Percentiles rank a stretch among this genome's conserved stretches.
These are phyloP conservation scores for Trichopus zeylanicus DNA, from an alignment of 116 monocot genomes.

Conservation along the genomic window DNA sequence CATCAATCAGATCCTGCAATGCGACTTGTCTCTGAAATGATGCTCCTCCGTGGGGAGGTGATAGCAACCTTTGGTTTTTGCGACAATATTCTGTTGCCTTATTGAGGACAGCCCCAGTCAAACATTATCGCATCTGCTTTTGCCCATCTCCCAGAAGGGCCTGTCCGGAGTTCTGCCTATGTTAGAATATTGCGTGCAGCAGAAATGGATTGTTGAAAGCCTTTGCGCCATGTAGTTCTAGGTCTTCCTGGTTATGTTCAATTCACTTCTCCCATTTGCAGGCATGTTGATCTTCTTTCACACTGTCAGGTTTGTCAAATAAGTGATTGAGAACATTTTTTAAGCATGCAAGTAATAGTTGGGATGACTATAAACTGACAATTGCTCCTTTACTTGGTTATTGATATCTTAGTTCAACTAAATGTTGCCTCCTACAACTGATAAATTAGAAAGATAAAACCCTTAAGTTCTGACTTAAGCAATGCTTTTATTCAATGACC, in stretches of 20 bases:
- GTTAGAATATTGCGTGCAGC: constrained; percentile 85
- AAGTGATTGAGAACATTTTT: background rate
- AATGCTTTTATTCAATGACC: too few species aligned
- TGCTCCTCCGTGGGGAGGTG: constrained; percentile 92
- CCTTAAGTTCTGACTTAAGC: too few species aligned
- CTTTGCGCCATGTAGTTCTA: constrained; percentile 66
- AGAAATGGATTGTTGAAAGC: constrained; percentile 71
- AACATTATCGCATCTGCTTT: constrained; percentile 68
- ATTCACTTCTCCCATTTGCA: constrained; percentile 86
- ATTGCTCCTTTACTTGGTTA: too few species aligned
- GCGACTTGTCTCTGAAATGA: constrained; percentile 97
- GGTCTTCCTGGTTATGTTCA: constrained; percentile 98
- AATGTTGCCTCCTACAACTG: too few species aligned
- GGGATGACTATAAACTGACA: too few species aligned
- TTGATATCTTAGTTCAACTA: too few species aligned
- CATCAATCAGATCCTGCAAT: constrained; percentile 68
- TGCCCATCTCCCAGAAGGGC: constrained; percentile 90
- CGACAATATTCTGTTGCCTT: constrained; percentile 85
- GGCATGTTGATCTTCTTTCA: constrained; percentile 85
- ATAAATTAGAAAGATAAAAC: too few species aligned
- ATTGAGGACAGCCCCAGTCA: constrained; percentile 89
- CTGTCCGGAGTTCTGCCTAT: constrained; percentile 76
- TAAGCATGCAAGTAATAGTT: background rate
- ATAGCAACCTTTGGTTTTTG: constrained; percentile 81
- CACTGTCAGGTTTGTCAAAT: constrained; percentile 74